phyloP scores from a whole-genome alignment of 176 grass and related monocot genomes.

The Zoysia pacifica region DNA sequence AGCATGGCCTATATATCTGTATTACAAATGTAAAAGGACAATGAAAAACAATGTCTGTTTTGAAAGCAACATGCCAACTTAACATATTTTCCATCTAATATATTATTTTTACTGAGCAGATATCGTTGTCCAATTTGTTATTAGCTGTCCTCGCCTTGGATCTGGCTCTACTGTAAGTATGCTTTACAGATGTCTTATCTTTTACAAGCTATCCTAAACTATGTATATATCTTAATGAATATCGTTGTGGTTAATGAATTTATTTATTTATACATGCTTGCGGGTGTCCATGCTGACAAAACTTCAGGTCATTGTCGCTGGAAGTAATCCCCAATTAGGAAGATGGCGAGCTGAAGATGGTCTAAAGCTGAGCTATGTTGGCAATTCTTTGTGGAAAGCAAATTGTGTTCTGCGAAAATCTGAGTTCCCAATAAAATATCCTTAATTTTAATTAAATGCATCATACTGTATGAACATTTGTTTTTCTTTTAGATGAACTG shows the following conservation, averaged over 20 bases:
- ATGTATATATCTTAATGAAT: not conserved
- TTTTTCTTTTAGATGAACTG: no score
- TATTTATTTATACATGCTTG: slow-evolving; percentile 24
- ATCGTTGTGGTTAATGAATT: not conserved
- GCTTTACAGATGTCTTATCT: slow-evolving; percentile 23
- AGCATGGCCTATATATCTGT: not conserved
- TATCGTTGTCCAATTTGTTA: slow-evolving; percentile 76
- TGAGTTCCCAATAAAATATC: slow-evolving; percentile 94
- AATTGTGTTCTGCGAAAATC: slow-evolving; percentile 69
- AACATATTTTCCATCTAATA: slow-evolving; percentile 6
- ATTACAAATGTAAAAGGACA: not conserved
- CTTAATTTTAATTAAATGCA: slow-evolving; percentile 40
- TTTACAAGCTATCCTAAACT: not conserved
- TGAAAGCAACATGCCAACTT: slow-evolving; percentile 8
- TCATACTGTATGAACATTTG: not conserved
- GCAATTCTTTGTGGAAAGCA: slow-evolving; percentile 78
- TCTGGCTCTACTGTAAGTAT: slow-evolving; percentile 66
- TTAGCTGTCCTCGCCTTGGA: slow-evolving; percentile 66
- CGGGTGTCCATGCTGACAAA: slow-evolving; percentile 7
- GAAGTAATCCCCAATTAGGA: slow-evolving; percentile 72
- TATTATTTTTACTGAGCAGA: slow-evolving; percentile 52
- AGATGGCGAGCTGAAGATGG: slow-evolving; percentile 77
- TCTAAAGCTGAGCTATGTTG: slow-evolving; percentile 69
- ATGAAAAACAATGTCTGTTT: not conserved
- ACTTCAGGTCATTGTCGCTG: slow-evolving; percentile 70